These are phyloP conservation scores for Porogramme epimiltina DNA, from an alignment of 1,284 basidiomycete genomes.

Conservation along the genomic window DNA sequence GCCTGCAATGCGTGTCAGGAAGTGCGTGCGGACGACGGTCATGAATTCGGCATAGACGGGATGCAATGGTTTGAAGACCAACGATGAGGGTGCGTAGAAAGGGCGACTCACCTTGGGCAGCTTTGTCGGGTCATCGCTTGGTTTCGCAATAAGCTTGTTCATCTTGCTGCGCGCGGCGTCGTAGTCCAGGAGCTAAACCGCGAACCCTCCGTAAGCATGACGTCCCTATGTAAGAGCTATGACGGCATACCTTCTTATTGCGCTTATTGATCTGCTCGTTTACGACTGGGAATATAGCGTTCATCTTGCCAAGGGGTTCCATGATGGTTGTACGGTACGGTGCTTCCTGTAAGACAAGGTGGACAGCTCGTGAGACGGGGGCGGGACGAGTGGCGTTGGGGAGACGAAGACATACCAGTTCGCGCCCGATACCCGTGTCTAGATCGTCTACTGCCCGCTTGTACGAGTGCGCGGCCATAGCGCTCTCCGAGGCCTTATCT, in stretches of 20 bases:
- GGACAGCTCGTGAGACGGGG: neutral
- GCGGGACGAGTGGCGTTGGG: neutral
- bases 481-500: constrained; percentile 85
- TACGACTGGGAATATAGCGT: constrained; percentile 91
- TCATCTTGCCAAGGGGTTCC: constrained; percentile 96
- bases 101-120: constrained; percentile 80
- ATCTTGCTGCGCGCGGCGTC: constrained; percentile 89
- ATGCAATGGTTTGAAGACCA: no score
- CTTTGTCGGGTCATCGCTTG: constrained; percentile 90
- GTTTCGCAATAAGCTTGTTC: constrained; percentile 91
- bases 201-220: no score
- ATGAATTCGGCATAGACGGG: no score
- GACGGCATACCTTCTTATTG: constrained; percentile 86
- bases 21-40: neutral
- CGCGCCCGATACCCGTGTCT: constrained; percentile 82
- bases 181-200: constrained; percentile 85
- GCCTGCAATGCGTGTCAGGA: constrained; percentile 49
- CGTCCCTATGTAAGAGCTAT: neutral
- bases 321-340: constrained; percentile 95
- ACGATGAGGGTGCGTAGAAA: no score
- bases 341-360: constrained; percentile 63
- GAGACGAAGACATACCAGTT: constrained; percentile 64
- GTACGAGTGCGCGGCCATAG: constrained; percentile 97
- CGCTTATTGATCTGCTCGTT: constrained; percentile 95
- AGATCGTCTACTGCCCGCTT: constrained; percentile 94